These are phyloP conservation scores for Populus trichocarpa DNA, from an alignment of 441 rosid genomes.

Conservation along the genomic window DNA sequence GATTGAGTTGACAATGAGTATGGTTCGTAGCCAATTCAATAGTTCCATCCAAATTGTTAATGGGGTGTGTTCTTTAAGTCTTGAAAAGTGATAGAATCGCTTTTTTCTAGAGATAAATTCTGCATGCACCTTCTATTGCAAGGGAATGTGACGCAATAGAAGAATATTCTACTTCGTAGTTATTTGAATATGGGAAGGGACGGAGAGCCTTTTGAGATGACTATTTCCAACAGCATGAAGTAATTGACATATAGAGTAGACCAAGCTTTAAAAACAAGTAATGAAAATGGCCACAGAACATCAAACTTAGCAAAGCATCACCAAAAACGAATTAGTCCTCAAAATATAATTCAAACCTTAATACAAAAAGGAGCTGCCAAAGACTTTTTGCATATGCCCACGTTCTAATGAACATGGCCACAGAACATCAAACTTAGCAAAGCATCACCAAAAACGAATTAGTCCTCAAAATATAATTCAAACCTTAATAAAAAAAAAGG, in stretches of 20 bases:
- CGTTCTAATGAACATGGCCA: neutral
- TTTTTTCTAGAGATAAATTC: neutral
- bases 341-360: neutral
- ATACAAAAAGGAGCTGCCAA: constrained; percentile 1
- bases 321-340: neutral
- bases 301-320: neutral
- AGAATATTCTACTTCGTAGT: neutral
- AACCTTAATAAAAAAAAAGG: neutral
- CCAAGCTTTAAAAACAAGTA: neutral
- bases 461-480: constrained; percentile 2
- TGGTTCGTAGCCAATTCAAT: neutral
- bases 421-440: constrained; percentile 4
- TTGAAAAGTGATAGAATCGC: neutral
- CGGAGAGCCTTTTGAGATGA: constrained; percentile 6
- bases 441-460: neutral
- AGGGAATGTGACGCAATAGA: neutral
- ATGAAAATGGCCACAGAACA: neutral
- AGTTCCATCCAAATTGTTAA: neutral
- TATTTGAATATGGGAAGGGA: neutral
- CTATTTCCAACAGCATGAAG: constrained; percentile 19
- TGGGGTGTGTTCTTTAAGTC: neutral
- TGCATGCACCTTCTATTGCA: neutral
- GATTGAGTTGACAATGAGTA: neutral
- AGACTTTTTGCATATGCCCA: constrained; percentile 4
- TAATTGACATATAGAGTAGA: neutral